A percentile compares a stretch with the other conserved stretches of the same genome.
These are phyloP conservation scores for Myriosclerotinia scirpicola DNA, from an alignment of 2,329 filamentous ascomycete genomes.

Conservation along the genomic window DNA sequence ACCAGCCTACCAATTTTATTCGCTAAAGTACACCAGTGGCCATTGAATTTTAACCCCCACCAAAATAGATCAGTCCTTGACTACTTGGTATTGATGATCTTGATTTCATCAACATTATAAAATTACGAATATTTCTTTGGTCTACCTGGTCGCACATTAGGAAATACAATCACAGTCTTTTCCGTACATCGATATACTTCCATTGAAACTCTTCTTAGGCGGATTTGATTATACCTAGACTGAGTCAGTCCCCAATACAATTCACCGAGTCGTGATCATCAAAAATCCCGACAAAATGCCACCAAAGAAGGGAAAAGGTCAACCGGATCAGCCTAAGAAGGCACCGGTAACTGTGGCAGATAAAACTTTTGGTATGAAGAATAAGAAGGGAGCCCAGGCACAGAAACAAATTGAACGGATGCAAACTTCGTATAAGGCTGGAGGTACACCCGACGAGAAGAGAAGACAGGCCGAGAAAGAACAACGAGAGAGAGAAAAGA, in stretches of 20 bases:
- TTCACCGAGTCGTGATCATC: background rate
- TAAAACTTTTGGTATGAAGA: slow-evolving; percentile 99
- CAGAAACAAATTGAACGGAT: slow-evolving; percentile 90
- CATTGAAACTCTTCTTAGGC: background rate
- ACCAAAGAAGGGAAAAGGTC: slow-evolving; percentile 61
- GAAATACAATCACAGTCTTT: slow-evolving; percentile 36
- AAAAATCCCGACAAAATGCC: slow-evolving; percentile 58
- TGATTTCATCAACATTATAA: slow-evolving; percentile 14
- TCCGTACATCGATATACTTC: slow-evolving; percentile 28
- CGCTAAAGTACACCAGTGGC: slow-evolving; percentile 29
- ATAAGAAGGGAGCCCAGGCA: slow-evolving; percentile 92
- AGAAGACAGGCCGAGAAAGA: slow-evolving; percentile 68
- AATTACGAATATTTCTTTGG: slow-evolving; percentile 7
- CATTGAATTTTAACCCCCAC: slow-evolving; percentile 33
- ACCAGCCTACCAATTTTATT: slow-evolving; percentile 19
- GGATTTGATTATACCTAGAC: background rate
- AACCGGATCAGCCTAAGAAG: slow-evolving; percentile 51
- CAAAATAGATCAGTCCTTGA: slow-evolving; percentile 28
- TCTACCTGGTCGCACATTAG: background rate
- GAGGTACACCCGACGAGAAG: slow-evolving; percentile 86
- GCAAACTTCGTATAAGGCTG: slow-evolving; percentile 67
- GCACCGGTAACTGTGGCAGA: slow-evolving; percentile 69
- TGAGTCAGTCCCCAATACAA: background rate
- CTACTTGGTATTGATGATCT: background rate
- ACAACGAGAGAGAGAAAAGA: slow-evolving; percentile 81